phyloP scores from a whole-genome alignment of 345 rosid species.

The Gossypioides kirkii region DNA sequence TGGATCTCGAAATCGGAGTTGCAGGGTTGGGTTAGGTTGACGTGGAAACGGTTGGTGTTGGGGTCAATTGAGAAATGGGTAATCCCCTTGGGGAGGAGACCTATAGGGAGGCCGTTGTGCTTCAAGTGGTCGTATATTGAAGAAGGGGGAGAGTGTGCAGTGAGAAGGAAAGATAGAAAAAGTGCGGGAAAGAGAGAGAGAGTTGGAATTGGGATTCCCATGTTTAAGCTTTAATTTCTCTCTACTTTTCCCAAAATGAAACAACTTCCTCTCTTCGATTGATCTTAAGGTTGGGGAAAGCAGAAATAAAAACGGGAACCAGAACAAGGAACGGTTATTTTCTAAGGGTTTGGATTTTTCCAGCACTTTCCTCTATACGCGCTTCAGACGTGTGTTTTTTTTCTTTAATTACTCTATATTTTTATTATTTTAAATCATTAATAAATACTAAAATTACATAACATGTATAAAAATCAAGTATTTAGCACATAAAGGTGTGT shows the following conservation, averaged over 20 bases:
- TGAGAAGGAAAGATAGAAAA: background rate
- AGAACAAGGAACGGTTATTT: background rate
- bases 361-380: background rate
- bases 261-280: background rate
- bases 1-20: slow-evolving; percentile 58
- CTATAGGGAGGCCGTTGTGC: slow-evolving; percentile 52
- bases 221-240: background rate
- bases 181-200: background rate
- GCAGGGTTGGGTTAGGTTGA: slow-evolving; percentile 47
- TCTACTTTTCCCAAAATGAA: background rate
- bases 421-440: no score
- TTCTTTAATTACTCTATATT: no score
- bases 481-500: no score
- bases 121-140: slow-evolving; percentile 34
- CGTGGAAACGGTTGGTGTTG: slow-evolving; percentile 37
- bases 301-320: background rate
- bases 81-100: slow-evolving; percentile 57
- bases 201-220: slow-evolving; percentile 6
- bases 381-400: background rate
- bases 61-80: slow-evolving; percentile 38
- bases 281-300: slow-evolving; percentile 6
- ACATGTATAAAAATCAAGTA: no score
- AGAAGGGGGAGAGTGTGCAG: slow-evolving; percentile 4
- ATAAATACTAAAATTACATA: no score
- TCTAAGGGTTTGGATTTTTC: background rate